These are phyloP conservation scores for Colletotrichum sp. DNA, from an alignment of 2,329 filamentous ascomycete species.

Conservation along the genomic window DNA sequence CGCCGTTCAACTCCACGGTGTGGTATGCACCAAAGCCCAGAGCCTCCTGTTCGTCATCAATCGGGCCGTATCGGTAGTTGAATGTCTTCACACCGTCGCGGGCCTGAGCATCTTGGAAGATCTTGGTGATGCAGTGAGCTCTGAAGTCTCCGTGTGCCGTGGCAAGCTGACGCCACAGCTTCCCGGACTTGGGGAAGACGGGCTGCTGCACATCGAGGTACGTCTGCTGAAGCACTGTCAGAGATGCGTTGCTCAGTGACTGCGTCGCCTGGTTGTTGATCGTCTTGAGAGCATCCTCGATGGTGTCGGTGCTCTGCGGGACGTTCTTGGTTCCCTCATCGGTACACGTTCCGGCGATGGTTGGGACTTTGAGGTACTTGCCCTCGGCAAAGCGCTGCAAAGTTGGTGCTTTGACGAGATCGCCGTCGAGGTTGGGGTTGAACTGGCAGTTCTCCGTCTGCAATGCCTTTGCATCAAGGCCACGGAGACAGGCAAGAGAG, in stretches of 20 bases:
- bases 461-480: conserved; percentile 18
- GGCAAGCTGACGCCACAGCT: conserved; percentile 40
- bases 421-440: conserved; percentile 54
- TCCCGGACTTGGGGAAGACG: conserved; percentile 33
- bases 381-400: conserved; percentile 53
- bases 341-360: conserved; percentile 48
- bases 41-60: conserved; percentile 57
- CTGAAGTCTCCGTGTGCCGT: conserved; percentile 39
- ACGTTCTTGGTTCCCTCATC: conserved; percentile 43
- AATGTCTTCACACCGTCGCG: conserved; percentile 48
- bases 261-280: conserved; percentile 40
- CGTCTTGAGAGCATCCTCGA: conserved; percentile 34
- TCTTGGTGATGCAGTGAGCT: conserved; percentile 39
- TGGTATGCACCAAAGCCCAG: conserved; percentile 69
- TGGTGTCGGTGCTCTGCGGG: conserved; percentile 30
- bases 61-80: conserved; percentile 74
- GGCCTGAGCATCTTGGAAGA: conserved; percentile 31
- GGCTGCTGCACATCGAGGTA: conserved; percentile 40
- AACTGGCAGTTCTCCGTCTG: conserved; percentile 27
- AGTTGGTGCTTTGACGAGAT: conserved; percentile 54
- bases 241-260: conserved; percentile 32
- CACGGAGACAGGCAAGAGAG: conserved; percentile 48
- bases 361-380: conserved; percentile 58
- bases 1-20: conserved; percentile 68
- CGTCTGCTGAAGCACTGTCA: conserved; percentile 34